Evolutionary conservation across 139 green algal genomes (phyloP).

Genomic region (Chlamydomonas schloesseri): DNA sequence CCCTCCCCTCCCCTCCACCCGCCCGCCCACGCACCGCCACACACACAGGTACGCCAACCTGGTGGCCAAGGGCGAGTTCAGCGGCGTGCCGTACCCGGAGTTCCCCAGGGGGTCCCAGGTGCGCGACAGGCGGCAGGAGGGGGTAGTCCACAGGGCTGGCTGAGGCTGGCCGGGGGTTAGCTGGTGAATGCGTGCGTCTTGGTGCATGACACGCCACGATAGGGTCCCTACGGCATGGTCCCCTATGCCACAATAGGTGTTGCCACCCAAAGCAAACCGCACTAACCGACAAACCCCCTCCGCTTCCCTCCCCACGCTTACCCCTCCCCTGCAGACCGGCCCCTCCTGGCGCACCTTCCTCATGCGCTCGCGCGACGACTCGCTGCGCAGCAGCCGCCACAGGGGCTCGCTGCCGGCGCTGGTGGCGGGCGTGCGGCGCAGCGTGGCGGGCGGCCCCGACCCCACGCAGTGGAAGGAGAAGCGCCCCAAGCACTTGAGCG

Average conservation of each 20-base stretch:
- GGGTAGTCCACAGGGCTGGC: no score
- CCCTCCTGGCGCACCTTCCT: slow-evolving; percentile 14
- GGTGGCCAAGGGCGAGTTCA: slow-evolving; percentile 35
- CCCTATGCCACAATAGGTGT: no score
- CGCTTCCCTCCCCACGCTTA: no score
- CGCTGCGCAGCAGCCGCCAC: background rate
- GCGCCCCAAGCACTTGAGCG: background rate
- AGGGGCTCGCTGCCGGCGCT: background rate
- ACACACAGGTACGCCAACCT: slow-evolving; percentile 15
- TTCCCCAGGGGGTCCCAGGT: background rate
- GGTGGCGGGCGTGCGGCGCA: background rate
- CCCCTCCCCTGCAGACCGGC: background rate
- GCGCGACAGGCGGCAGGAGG: no score
- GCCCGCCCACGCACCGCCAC: no score
- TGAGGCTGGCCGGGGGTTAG: no score
- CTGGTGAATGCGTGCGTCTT: no score
- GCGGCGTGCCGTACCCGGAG: background rate
- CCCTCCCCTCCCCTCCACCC: no score
- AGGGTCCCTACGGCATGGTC: no score
- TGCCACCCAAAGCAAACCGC: no score
- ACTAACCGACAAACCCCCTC: no score
- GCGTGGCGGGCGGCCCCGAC: background rate
- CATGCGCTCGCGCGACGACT: background rate
- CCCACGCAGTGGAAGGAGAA: background rate
- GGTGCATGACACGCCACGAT: no score